Evolutionary conservation across 768 basidiomycete species (phyloP).

Genomic region (Pleurotus citrinopileatus): DNA sequence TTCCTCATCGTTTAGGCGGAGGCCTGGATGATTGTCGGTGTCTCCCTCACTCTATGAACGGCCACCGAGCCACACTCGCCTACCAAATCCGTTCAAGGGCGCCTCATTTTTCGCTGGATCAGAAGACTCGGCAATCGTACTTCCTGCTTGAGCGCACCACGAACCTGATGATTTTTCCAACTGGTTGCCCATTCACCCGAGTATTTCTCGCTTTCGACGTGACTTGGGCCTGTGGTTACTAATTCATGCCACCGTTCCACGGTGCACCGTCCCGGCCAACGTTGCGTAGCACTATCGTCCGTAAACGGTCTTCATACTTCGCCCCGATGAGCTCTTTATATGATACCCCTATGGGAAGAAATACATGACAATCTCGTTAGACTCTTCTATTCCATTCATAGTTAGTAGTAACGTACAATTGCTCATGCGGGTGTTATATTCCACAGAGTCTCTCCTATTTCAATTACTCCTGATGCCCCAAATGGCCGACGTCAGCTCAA

Average conservation of each 20-base stretch:
- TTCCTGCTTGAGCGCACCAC: slow-evolving; percentile 6
- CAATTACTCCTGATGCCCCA: not conserved
- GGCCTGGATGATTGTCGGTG: slow-evolving; percentile 9
- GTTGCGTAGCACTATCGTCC: not conserved
- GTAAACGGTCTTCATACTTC: not conserved
- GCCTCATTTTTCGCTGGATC: slow-evolving; percentile 5
- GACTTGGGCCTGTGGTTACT: not conserved
- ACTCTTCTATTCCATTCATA: not conserved
- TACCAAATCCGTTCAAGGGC: slow-evolving; percentile 1
- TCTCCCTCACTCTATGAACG: not conserved
- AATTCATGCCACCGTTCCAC: not conserved
- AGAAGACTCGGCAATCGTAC: slow-evolving; percentile 6
- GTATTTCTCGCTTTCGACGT: not conserved
- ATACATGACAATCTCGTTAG: too few species aligned
- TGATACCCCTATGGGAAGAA: not conserved
- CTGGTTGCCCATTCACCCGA: slow-evolving; percentile 6
- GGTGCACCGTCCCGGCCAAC: not conserved
- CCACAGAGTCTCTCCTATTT: not conserved
- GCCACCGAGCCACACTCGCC: not conserved
- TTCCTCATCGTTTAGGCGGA: slow-evolving; percentile 5
- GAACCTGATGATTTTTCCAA: slow-evolving; percentile 10
- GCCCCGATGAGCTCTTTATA: not conserved
- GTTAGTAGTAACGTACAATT: not conserved
- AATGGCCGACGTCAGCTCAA: not conserved
- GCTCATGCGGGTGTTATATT: not conserved